These are phyloP conservation scores for Auricularia cornea DNA, from an alignment of 768 basidiomycete genomes.

Conservation along the genomic window DNA sequence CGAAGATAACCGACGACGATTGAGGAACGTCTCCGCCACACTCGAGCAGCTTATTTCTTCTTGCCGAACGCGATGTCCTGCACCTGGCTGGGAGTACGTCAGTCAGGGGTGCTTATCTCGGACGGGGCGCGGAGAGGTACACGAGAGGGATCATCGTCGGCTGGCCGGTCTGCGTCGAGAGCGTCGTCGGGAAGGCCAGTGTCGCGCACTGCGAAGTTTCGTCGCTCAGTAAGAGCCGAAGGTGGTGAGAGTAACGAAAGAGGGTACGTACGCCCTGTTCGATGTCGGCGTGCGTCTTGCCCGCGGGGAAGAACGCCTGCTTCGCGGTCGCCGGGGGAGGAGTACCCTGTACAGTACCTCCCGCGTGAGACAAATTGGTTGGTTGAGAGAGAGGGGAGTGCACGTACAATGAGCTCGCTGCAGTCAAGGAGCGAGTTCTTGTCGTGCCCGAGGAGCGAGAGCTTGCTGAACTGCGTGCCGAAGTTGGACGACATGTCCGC, in stretches of 20 bases:
- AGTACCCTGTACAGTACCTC: background rate
- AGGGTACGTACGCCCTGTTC: background rate
- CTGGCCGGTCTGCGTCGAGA: background rate
- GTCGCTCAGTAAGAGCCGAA: background rate
- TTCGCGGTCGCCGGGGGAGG: background rate
- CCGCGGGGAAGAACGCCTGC: background rate
- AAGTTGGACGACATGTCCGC: constrained; percentile 27
- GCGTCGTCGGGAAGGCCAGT: background rate
- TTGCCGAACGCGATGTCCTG: background rate
- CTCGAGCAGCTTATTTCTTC: too few relatives aligned
- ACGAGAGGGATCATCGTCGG: background rate
- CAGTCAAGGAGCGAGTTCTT: constrained; percentile 31
- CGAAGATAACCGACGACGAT: too few relatives aligned
- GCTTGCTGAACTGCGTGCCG: constrained; percentile 35
- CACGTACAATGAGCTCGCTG: constrained; percentile 31
- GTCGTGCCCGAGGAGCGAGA: constrained; percentile 36
- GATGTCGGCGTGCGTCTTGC: background rate
- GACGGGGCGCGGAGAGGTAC: background rate
- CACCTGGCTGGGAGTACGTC: background rate
- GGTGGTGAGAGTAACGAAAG: background rate
- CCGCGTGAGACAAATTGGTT: too few relatives aligned
- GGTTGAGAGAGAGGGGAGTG: too few relatives aligned
- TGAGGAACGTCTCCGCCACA: too few relatives aligned
- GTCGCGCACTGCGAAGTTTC: background rate
- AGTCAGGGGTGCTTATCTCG: background rate